Percentiles rank a stretch among this genome's conserved stretches.
Evolutionary conservation across 1,284 basidiomycete genomes (phyloP).

Genomic region (Xerocomus nothofagi): DNA sequence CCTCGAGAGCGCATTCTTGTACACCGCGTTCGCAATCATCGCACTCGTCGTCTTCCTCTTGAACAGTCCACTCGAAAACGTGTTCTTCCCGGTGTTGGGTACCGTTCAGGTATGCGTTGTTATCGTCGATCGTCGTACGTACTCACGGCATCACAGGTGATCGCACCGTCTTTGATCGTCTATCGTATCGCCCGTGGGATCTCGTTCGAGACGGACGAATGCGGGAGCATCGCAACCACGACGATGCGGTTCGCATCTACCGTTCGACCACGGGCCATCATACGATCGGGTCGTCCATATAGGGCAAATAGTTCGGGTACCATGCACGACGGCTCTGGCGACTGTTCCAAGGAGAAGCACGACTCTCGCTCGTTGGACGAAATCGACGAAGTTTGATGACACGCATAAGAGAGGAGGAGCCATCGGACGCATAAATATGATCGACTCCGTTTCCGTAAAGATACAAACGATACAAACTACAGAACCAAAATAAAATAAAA

Average conservation of each 20-base stretch:
- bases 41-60: slow-evolving; percentile 14
- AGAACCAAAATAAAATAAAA: too few species aligned
- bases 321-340: slow-evolving; percentile 1
- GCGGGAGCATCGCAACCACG: neutral
- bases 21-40: slow-evolving; percentile 16
- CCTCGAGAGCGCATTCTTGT: slow-evolving; percentile 27
- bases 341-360: slow-evolving; percentile 1
- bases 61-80: slow-evolving; percentile 18
- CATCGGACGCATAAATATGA: neutral
- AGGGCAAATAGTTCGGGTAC: slow-evolving; percentile 13
- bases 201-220: slow-evolving; percentile 16
- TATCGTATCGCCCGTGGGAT: slow-evolving; percentile 23
- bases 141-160: slow-evolving; percentile 1
- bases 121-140: too few species aligned
- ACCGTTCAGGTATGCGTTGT: slow-evolving; percentile 24
- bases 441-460: too few species aligned
- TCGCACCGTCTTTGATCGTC: slow-evolving; percentile 24
- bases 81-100: slow-evolving; percentile 24
- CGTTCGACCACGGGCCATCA: neutral
- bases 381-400: neutral
- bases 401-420: neutral
- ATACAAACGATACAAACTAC: too few species aligned
- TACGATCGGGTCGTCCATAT: neutral
- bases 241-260: slow-evolving; percentile 11
- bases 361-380: slow-evolving; percentile 17